Conservation (phyloP, 345 rosid genomes). For the Brassica cretica region DNA sequence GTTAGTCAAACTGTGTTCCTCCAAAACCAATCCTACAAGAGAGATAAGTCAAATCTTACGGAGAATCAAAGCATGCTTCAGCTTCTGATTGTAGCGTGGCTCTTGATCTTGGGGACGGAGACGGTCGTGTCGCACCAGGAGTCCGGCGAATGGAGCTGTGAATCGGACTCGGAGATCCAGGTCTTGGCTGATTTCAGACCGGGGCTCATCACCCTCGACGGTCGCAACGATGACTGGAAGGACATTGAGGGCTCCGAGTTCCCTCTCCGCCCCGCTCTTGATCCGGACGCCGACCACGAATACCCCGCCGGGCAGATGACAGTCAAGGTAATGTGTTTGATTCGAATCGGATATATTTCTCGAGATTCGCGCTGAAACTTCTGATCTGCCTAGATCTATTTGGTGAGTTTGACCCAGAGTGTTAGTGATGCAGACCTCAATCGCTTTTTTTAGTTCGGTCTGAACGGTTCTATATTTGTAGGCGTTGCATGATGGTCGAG, state of each 20-base stretch:
- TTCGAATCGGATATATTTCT: conserved; percentile 11
- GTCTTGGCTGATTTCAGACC: conserved; percentile 69
- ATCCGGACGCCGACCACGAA: conserved; percentile 80
- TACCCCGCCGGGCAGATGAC: conserved; percentile 75
- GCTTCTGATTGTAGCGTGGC: conserved; percentile 25
- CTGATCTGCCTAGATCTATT: conserved; percentile 1
- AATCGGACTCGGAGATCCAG: conserved; percentile 57
- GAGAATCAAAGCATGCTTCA: conserved; percentile 35
- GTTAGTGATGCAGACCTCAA: not conserved
- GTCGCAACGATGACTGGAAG: conserved; percentile 84
- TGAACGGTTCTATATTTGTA: conserved; percentile 32
- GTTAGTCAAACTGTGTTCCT: conserved; percentile 23
- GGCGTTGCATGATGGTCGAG: conserved; percentile 93
- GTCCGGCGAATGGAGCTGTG: conserved; percentile 90
- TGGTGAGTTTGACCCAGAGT: conserved; percentile 10
- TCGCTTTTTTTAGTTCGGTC: not conserved
- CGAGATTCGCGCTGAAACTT: conserved; percentile 1
- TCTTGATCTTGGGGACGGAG: conserved; percentile 32
- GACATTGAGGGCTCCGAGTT: conserved; percentile 73
- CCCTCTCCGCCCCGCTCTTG: conserved; percentile 86
- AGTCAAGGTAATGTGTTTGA: conserved; percentile 61
- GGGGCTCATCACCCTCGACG: conserved; percentile 82
- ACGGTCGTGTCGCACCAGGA: conserved; percentile 69
- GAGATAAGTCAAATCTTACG: not conserved
- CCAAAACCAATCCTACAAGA: not conserved